Base-by-base conservation (phyloP, 345 rosid species). In the Citrus cavaleriei region DNA sequence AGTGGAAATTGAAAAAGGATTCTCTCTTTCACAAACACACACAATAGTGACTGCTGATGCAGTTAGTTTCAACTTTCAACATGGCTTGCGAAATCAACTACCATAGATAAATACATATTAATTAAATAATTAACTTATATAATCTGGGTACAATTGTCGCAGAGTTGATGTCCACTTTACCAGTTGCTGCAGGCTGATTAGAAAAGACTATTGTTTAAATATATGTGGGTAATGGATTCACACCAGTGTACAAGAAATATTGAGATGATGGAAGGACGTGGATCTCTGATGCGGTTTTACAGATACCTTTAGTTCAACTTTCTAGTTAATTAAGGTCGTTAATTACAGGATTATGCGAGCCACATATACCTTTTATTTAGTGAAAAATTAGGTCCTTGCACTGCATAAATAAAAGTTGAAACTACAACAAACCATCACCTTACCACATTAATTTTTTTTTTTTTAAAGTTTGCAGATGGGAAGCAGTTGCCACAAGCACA, bases 391-490 rank as follows among this genome's bases (percentile, higher is more conserved):
- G 51, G 3, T 2, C 3, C 30, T 2, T 30, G 22, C 72, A 8
- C 16, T 30, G 65, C 69, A 70, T 58, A 46, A 1, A 12, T 46
- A 13, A 46, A 46, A 46, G 51, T 42, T 42, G 40, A 69, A 73
- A 70, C 71, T 78, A 79, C 65, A 73, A 74, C 78, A 81, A 70
- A 80, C 78, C 86, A 81, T 90, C 85, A 76, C 91, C 90, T 86
- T 89, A 88, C 85, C 86, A 81, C 79, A 32, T 3, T 32, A 32
- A 32, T 32, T 3, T 32, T 32, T 3, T 32, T 30, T 32, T 3
- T 30, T 27, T 27, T 27, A 3, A 32, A 32, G 60, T 63, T 68
- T 67, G 90, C 80, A 74, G 89, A 85, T 81, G 86, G 91, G 86
- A 89, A 82, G 88, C 88, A 73, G 68, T 69, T 51, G 75, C 58